Conservation (phyloP, 2,329 filamentous ascomycete species). For the Tolypocladium inflatum region DNA sequence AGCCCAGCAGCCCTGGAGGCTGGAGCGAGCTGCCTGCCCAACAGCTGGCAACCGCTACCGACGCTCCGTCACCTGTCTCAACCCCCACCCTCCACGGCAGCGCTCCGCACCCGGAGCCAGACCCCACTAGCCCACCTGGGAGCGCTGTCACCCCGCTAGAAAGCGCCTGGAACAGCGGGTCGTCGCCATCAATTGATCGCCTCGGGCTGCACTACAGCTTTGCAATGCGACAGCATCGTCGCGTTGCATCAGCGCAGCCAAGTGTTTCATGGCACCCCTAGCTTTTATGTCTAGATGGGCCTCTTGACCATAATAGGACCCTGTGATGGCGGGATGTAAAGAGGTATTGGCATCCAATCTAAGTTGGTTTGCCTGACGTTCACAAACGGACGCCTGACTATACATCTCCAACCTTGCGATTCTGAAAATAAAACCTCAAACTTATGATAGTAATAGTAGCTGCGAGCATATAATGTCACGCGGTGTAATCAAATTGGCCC, state of each 20-base stretch:
- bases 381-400: no score
- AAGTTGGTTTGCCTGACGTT: no score
- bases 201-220: not conserved
- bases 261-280: not conserved
- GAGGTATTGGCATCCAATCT: no score
- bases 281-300: no score
- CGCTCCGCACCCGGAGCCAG: not conserved
- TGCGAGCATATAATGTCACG: not conserved
- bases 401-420: no score
- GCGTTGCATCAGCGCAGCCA: not conserved
- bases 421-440: not conserved
- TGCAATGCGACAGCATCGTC: not conserved
- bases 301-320: no score
- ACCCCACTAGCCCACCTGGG: not conserved
- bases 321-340: no score
- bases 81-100: not conserved
- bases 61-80: slow-evolving; percentile 1
- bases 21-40: not conserved
- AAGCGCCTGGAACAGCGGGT: not conserved
- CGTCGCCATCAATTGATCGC: not conserved
- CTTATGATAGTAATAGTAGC: not conserved
- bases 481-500: no score
- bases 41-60: not conserved
- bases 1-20: not conserved
- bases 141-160: not conserved